Percentiles rank a stretch among this genome's conserved stretches.
Conservation (phyloP, 2,329 filamentous ascomycete genomes). For the Pseudogymnoascus sp. region DNA sequence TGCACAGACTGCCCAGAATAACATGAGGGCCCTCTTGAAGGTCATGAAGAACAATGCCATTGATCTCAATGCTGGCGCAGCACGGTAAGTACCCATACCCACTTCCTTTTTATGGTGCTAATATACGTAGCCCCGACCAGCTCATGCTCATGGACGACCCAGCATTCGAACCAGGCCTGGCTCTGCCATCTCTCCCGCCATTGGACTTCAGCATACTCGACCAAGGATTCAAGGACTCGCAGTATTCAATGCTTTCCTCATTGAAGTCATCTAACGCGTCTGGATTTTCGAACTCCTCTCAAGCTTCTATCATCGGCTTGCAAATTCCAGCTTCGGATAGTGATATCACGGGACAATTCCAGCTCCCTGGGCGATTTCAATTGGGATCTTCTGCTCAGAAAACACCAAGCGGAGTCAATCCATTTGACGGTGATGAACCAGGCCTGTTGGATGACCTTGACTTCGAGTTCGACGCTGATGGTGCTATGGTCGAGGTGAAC, state of each 20-base stretch:
- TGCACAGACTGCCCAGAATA: conserved; percentile 65
- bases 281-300: conserved; percentile 18
- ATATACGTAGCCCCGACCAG: conserved; percentile 58
- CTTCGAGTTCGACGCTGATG: conserved; percentile 57
- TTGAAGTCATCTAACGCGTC: not conserved
- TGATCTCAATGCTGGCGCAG: conserved; percentile 64
- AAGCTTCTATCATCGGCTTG: conserved; percentile 37
- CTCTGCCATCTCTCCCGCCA: conserved; percentile 51
- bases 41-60: conserved; percentile 52
- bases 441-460: conserved; percentile 45
- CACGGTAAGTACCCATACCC: conserved; percentile 49
- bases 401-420: conserved; percentile 22
- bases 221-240: conserved; percentile 26
- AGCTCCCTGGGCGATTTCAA: not conserved
- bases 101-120: conserved; percentile 2
- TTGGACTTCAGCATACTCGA: conserved; percentile 44
- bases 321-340: conserved; percentile 45
- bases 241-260: conserved; percentile 28
- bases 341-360: conserved; percentile 28
- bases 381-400: conserved; percentile 33
- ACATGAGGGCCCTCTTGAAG: conserved; percentile 63
- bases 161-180: conserved; percentile 63
- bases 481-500: conserved; percentile 47
- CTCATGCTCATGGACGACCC: conserved; percentile 79
- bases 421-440: conserved; percentile 37